Evolutionary conservation across 1,284 basidiomycete genomes (phyloP), one percentile per base, ranked within the genome.

Genomic region (Malassezia equina): DNA sequence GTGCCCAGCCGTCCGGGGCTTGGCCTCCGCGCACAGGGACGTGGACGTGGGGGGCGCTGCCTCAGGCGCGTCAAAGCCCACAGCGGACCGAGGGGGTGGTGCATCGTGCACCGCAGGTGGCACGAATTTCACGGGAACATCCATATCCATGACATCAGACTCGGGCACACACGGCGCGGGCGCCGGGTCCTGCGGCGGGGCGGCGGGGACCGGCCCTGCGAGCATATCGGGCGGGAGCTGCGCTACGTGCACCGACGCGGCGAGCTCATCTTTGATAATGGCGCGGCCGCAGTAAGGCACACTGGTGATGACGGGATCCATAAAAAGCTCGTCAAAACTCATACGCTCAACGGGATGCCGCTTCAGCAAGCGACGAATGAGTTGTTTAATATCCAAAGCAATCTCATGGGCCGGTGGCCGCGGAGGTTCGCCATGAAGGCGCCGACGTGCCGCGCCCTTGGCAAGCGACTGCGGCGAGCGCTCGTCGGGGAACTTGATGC

Each of bases 261-360:
- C 47, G 3, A 41, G 39, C 39, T 40, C 34, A 15, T 61, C 61
- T 41, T 52, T 51, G 32, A 70, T 62, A 49, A 70, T 64, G 9
- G 62, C 58, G 31, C 60, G 47, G 24, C 55, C 47, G 6, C 17
- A 23, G 29, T 57, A 57, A 5, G 55, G 55, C 24, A 57, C 55
- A 9, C 21, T 27, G 9, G 32, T 32, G 28, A 57, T 33, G n/a
- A 57, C 43, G 7, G 24, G 27, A 21, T 59, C 58, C 29, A 51
- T 79, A 71, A 98, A 98, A 76, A 96, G 95, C 45, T 90, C 87
- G 11, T 93, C 88, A 67, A 93, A 98, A 59, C 81, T 84, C 49
- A 89, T 85, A 3, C 94, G 81, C 71, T 95, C 86, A 0, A 81
- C 81, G 0, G 93, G 90, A 39, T 85, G 82, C 31, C 88, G 83